Percentiles rank a stretch among this genome's conserved stretches.
phyloP scores from a whole-genome alignment of 345 rosid genomes.

The Ceriops tagal region DNA sequence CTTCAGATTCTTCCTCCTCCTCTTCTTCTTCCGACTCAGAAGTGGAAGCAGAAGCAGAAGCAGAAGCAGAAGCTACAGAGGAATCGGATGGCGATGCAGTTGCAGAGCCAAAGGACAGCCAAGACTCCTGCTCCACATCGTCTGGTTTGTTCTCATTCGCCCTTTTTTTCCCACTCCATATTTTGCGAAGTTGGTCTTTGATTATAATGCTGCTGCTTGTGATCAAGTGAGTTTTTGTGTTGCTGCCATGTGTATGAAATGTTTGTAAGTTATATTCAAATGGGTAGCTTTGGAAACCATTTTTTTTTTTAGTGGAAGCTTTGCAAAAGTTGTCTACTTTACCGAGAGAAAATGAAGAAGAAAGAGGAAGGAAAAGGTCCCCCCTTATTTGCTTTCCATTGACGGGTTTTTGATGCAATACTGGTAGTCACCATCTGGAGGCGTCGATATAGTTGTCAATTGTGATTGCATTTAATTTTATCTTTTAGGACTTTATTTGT shows the following conservation, averaged over 20 bases:
- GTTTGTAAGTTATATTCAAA: too few relatives aligned
- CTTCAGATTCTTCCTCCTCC: conserved; percentile 61
- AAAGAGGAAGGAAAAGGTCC: too few relatives aligned
- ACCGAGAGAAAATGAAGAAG: too few relatives aligned
- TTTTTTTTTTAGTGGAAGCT: neutral
- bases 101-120: conserved; percentile 26
- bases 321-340: too few relatives aligned
- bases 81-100: conserved; percentile 41
- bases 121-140: conserved; percentile 39
- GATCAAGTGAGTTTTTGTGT: neutral
- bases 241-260: too few relatives aligned
- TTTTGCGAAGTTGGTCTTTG: neutral
- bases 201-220: neutral
- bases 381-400: too few relatives aligned
- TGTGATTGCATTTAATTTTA: neutral
- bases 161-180: neutral
- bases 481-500: neutral
- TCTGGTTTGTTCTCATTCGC: conserved; percentile 42
- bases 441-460: neutral
- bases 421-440: neutral
- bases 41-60: conserved; percentile 40
- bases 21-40: conserved; percentile 59
- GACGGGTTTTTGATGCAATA: too few relatives aligned
- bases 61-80: conserved; percentile 30
- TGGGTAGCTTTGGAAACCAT: neutral